Evolutionary conservation across 345 rosid species (phyloP).

Genomic region (Leavenworthia alabamica): DNA sequence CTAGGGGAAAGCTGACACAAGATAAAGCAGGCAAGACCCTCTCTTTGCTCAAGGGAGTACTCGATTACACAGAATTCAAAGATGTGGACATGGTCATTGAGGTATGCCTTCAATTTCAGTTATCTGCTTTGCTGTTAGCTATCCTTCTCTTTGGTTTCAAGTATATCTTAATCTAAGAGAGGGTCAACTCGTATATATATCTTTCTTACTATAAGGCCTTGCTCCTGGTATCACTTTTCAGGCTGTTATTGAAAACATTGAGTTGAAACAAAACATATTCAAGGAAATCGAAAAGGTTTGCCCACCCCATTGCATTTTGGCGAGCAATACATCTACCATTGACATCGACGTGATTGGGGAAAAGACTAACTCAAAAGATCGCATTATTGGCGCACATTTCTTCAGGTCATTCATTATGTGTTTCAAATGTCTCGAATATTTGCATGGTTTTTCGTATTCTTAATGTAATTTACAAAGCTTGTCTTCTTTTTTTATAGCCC

Average conservation of each 20-base stretch:
- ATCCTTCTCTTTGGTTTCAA: slow-evolving; percentile 8
- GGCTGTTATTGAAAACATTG: slow-evolving; percentile 83
- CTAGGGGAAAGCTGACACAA: slow-evolving; percentile 56
- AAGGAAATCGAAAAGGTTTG: slow-evolving; percentile 77
- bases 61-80: slow-evolving; percentile 73
- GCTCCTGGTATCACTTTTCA: slow-evolving; percentile 34
- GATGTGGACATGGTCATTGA: slow-evolving; percentile 96
- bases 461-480: slow-evolving; percentile 2
- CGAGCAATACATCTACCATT: slow-evolving; percentile 84
- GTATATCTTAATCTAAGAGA: slow-evolving; percentile 7
- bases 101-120: slow-evolving; percentile 35
- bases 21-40: slow-evolving; percentile 71
- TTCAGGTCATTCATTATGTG: slow-evolving; percentile 85
- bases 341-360: slow-evolving; percentile 74
- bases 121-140: background rate
- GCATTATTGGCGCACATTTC: slow-evolving; percentile 92
- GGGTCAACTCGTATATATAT: background rate
- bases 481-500: slow-evolving; percentile 50
- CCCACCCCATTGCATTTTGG: slow-evolving; percentile 82
- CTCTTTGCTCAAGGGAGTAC: slow-evolving; percentile 68
- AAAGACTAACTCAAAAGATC: slow-evolving; percentile 68
- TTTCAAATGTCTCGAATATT: background rate
- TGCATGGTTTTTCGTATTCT: background rate
- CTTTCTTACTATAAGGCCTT: slow-evolving; percentile 1
- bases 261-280: slow-evolving; percentile 84